Evolutionary conservation across 2,329 filamentous ascomycete species (phyloP).

Genomic region (Aspergillus novofumigatus): DNA sequence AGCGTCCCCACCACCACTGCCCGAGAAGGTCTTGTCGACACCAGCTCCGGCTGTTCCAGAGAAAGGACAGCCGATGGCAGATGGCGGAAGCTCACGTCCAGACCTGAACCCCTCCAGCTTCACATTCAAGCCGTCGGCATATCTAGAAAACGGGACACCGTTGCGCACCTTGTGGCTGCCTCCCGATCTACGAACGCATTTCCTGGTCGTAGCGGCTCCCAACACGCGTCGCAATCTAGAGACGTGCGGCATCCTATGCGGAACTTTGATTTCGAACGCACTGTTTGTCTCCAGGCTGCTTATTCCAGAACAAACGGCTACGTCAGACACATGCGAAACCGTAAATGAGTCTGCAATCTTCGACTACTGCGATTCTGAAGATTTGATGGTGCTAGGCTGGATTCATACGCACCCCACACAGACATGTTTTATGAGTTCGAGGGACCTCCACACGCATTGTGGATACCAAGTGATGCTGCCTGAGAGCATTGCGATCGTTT

Average conservation of each 20-base stretch:
- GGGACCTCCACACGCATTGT: slow-evolving; percentile 88
- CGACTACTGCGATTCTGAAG: slow-evolving; percentile 80
- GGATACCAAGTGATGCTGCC: slow-evolving; percentile 96
- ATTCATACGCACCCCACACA: slow-evolving; percentile 97
- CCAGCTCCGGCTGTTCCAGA: slow-evolving; percentile 20
- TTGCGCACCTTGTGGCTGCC: slow-evolving; percentile 87
- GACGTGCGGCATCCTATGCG: slow-evolving; percentile 92
- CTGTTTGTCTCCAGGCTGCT: slow-evolving; percentile 85
- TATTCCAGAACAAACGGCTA: slow-evolving; percentile 85
- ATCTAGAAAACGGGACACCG: slow-evolving; percentile 82
- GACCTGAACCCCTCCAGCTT: slow-evolving; percentile 52
- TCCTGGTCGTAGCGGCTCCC: slow-evolving; percentile 66
- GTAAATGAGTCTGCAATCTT: slow-evolving; percentile 80
- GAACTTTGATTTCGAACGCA: slow-evolving; percentile 85
- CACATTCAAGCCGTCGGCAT: slow-evolving; percentile 79
- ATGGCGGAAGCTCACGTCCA: slow-evolving; percentile 12
- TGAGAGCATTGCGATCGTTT: slow-evolving; percentile 95
- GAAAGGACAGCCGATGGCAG: slow-evolving; percentile 19
- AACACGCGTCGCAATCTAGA: slow-evolving; percentile 84
- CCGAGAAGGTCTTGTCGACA: slow-evolving; percentile 21
- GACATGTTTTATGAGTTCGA: slow-evolving; percentile 94
- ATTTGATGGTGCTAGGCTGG: slow-evolving; percentile 87
- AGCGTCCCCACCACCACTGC: slow-evolving; percentile 21
- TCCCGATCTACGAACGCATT: slow-evolving; percentile 65
- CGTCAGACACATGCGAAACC: slow-evolving; percentile 91